Conservation (phyloP, 2,329 filamentous ascomycete species). For the Aspergillus fijiensis region DNA sequence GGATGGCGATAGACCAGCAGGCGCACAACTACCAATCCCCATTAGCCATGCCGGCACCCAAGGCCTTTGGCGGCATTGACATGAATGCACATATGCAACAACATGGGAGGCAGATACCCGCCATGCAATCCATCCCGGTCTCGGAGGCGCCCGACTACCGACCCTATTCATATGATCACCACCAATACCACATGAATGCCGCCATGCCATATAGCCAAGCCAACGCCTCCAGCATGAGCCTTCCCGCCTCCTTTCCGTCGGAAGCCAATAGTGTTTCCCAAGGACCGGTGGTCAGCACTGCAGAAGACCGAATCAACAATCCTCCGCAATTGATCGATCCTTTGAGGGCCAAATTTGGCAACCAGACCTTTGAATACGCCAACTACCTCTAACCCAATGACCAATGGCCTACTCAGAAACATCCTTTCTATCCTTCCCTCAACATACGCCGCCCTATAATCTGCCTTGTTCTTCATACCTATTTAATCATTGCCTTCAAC, state of each 20-base stretch:
- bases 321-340: constrained; percentile 26
- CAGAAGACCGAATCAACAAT: constrained; percentile 27
- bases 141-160: constrained; percentile 38
- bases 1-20: constrained; percentile 27
- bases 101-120: constrained; percentile 29
- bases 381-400: constrained; percentile 21
- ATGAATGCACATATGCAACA: constrained; percentile 28
- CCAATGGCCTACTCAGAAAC: neutral
- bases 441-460: constrained; percentile 5
- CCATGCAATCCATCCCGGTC: constrained; percentile 33
- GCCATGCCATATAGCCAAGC: constrained; percentile 34
- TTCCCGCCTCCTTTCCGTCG: constrained; percentile 36
- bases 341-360: constrained; percentile 28
- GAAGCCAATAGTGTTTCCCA: constrained; percentile 24
- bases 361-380: constrained; percentile 32
- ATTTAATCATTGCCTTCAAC: neutral
- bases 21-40: constrained; percentile 29
- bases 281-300: constrained; percentile 15
- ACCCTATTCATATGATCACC: constrained; percentile 29
- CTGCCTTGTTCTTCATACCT: neutral
- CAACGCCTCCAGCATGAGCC: constrained; percentile 36
- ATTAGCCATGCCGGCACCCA: constrained; percentile 28
- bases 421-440: neutral
- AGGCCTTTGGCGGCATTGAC: constrained; percentile 26
- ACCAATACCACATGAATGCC: constrained; percentile 29